A percentile compares a stretch with the other conserved stretches of the same genome.
phyloP scores from a whole-genome alignment of 139 green algal genomes.

The Chlamydomonas urium region DNA sequence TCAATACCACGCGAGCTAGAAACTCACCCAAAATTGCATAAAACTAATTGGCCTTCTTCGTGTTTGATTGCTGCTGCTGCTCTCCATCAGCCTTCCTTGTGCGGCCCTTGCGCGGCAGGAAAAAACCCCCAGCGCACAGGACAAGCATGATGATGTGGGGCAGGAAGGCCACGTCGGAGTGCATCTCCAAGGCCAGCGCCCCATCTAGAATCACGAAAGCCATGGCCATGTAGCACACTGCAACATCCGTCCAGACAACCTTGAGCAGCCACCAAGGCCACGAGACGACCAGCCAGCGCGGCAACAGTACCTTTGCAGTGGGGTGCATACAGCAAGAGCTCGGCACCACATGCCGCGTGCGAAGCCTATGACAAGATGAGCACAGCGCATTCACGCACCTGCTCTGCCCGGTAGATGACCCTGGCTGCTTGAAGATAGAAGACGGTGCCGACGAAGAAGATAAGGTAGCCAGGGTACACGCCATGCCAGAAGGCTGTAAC shows the following conservation, averaged over 20 bases:
- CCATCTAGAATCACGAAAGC: conserved; percentile 8
- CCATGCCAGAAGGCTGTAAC: conserved; percentile 24
- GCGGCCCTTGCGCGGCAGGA: too few species aligned
- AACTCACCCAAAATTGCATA: too few species aligned
- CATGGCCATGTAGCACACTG: conserved; percentile 16
- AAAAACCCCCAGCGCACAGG: not conserved
- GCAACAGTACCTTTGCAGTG: not conserved
- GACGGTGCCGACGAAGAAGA: conserved; percentile 23
- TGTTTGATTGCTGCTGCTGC: too few species aligned
- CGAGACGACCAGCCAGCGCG: not conserved
- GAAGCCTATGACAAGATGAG: not conserved
- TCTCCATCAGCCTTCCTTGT: too few species aligned
- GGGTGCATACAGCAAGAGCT: not conserved
- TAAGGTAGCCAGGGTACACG: conserved; percentile 19
- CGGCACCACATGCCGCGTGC: not conserved
- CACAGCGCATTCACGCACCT: not conserved
- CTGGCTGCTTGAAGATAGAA: not conserved
- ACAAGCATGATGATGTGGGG: conserved; percentile 4
- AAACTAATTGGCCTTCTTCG: too few species aligned
- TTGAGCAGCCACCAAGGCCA: conserved; percentile 16
- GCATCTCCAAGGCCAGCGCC: not conserved
- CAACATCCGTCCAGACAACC: conserved; percentile 7
- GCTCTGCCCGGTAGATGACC: not conserved
- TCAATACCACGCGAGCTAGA: too few species aligned
- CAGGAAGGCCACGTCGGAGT: conserved; percentile 1